Conservation (phyloP, 768 basidiomycete genomes). For the Termitomyces bulborhizus region DNA sequence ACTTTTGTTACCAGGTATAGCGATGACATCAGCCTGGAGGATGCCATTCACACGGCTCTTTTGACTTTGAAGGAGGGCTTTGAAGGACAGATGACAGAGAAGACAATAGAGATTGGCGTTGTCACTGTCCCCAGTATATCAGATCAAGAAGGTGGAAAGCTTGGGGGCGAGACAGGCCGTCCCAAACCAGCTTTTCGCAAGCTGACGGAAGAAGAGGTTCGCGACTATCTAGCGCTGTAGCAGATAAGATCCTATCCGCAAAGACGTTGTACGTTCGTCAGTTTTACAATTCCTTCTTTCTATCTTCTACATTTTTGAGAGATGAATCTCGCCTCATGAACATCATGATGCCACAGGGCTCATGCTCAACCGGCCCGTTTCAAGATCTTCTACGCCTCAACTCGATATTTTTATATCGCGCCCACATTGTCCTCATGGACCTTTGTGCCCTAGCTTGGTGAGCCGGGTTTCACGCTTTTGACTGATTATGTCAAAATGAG, state of each 20-base stretch:
- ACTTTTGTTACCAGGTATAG: constrained; percentile 65
- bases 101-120: constrained; percentile 98
- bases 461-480: neutral
- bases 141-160: constrained; percentile 65
- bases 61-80: constrained; percentile 98
- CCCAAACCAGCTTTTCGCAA: constrained; percentile 91
- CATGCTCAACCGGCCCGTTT: neutral
- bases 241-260: constrained; percentile 6
- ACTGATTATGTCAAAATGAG: neutral
- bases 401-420: neutral
- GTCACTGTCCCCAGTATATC: constrained; percentile 79
- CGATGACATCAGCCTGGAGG: constrained; percentile 97
- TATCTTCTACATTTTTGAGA: neutral
- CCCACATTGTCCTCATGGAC: neutral
- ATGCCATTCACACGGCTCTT: constrained; percentile 97
- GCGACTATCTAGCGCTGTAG: constrained; percentile 89
- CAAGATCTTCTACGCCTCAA: neutral
- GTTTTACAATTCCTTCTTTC: neutral
- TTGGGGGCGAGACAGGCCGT: constrained; percentile 61
- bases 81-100: constrained; percentile 99
- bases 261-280: constrained; percentile 20
- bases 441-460: neutral
- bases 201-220: constrained; percentile 92
- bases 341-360: neutral
- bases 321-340: neutral